phyloP scores from a whole-genome alignment of 164 flowering plant species.

The Santalum album region DNA sequence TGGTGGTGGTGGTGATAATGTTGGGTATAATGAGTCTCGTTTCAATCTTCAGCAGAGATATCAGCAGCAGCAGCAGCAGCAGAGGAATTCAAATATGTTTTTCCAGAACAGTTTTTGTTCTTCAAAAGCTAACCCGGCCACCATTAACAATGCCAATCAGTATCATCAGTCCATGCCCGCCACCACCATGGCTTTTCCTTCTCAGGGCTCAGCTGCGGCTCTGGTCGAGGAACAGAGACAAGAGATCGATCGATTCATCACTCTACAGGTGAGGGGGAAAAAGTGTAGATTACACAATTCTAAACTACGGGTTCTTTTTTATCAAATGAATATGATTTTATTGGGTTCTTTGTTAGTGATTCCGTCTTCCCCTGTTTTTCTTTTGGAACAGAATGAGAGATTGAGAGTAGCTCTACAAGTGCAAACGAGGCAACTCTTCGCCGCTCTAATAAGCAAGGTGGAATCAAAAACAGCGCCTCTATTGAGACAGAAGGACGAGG shows the following conservation, averaged over 20 bases:
- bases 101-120: constrained; percentile 3
- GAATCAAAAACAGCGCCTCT: constrained; percentile 1
- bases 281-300: no score
- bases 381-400: neutral
- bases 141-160: neutral
- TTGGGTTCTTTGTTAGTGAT: no score
- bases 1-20: constrained; percentile 6
- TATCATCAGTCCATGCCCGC: constrained; percentile 1
- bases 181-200: constrained; percentile 1
- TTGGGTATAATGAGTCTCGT: constrained; percentile 15
- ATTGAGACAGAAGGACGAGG: constrained; percentile 40
- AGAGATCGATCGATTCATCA: constrained; percentile 31
- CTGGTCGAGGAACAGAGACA: constrained; percentile 28
- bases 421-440: neutral
- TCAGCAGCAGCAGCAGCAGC: constrained; percentile 8
- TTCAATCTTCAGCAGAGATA: constrained; percentile 16
- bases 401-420: neutral
- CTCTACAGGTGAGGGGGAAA: constrained; percentile 15
- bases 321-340: no score
- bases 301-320: no score
- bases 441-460: neutral
- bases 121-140: constrained; percentile 1
- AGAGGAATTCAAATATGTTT: constrained; percentile 4
- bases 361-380: no score
- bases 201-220: constrained; percentile 8